phyloP scores from a whole-genome alignment of 2,329 filamentous ascomycete species.

The Cladosporium sphaerospermum region DNA sequence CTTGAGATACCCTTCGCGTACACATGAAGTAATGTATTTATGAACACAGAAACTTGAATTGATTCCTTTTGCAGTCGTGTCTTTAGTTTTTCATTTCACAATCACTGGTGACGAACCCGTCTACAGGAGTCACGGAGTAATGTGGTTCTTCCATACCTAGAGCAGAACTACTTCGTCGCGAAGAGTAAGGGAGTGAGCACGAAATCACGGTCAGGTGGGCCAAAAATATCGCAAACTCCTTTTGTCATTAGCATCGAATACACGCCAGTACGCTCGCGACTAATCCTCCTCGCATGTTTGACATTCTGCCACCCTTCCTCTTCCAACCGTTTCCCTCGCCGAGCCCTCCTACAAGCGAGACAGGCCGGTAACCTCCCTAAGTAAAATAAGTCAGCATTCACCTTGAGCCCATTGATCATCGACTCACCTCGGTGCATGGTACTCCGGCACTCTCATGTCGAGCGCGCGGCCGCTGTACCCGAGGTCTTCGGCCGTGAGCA shows the following conservation, averaged over 20 bases:
- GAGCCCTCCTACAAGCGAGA: conserved; percentile 32
- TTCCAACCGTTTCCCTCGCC: not conserved
- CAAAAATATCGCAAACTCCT: not conserved
- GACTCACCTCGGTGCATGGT: conserved; percentile 36
- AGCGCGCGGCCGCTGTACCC: conserved; percentile 66
- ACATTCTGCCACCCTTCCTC: not conserved
- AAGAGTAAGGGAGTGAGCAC: not conserved
- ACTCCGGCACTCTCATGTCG: conserved; percentile 64
- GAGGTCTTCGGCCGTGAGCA: conserved; percentile 65
- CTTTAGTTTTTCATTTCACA: too few relatives aligned
- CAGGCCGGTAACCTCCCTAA: conserved; percentile 36
- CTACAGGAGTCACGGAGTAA: too few relatives aligned
- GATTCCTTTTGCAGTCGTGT: not conserved
- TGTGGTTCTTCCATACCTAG: too few relatives aligned
- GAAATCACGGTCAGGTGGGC: not conserved
- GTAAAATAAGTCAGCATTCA: not conserved
- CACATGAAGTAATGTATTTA: not conserved
- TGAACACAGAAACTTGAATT: not conserved
- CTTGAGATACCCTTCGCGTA: conserved; percentile 10
- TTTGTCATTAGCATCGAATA: not conserved
- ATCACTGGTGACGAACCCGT: too few relatives aligned
- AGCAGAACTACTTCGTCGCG: too few relatives aligned
- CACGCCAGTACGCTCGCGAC: not conserved
- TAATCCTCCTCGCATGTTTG: not conserved
- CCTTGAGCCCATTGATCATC: not conserved